Percentiles rank a stretch among this genome's conserved stretches.
These are phyloP conservation scores for Bolboschoenus planiculmis DNA, from an alignment of 176 grass and related monocot genomes.

Conservation along the genomic window DNA sequence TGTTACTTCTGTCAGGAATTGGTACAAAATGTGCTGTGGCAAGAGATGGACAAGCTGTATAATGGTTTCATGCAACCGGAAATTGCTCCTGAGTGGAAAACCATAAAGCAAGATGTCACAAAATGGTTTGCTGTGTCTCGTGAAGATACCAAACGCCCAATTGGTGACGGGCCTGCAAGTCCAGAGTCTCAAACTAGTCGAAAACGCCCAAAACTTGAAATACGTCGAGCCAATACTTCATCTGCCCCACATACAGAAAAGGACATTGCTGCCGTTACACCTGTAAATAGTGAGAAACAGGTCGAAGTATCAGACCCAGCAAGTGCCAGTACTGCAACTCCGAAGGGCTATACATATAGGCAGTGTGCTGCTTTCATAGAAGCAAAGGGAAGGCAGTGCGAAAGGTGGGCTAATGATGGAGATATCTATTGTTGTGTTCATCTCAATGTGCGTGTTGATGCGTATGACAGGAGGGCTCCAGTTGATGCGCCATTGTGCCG, in stretches of 20 bases:
- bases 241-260: not conserved
- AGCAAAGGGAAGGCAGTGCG: constrained; percentile 86
- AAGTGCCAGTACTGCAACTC: constrained; percentile 25
- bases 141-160: constrained; percentile 31
- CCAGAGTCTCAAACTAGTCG: constrained; percentile 49
- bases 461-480: constrained; percentile 39
- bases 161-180: constrained; percentile 37
- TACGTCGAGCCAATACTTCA: constrained; percentile 30
- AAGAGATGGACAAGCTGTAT: constrained; percentile 53
- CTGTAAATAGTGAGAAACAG: not conserved
- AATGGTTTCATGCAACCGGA: constrained; percentile 72
- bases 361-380: constrained; percentile 85
- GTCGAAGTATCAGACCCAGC: constrained; percentile 20
- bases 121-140: constrained; percentile 58
- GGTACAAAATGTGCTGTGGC: constrained; percentile 60
- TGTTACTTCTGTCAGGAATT: constrained; percentile 60
- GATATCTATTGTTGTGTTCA: constrained; percentile 92
- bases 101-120: constrained; percentile 83
- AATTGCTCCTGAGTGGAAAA: constrained; percentile 76
- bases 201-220: constrained; percentile 79
- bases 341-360: constrained; percentile 32
- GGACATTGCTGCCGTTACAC: not conserved
- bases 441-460: constrained; percentile 61
- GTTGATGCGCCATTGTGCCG: constrained; percentile 54
- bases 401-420: constrained; percentile 96